Evolutionary conservation across 1,284 basidiomycete genomes (phyloP).

Genomic region (Tylopilus sp.): DNA sequence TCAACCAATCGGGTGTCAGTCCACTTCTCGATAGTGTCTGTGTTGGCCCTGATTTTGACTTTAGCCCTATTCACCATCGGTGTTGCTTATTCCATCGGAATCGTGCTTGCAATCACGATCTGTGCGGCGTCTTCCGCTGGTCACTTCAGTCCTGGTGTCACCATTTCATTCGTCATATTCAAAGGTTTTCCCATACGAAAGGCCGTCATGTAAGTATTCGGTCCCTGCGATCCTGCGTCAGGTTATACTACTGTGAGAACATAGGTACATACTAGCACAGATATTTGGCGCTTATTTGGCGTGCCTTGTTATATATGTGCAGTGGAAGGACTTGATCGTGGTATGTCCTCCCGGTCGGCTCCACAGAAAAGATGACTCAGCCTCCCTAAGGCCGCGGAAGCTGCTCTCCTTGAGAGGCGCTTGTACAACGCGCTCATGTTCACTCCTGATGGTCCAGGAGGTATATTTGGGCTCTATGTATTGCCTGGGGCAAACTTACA

Average conservation of each 20-base stretch:
- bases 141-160: conserved; percentile 61
- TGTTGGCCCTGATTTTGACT: conserved; percentile 2
- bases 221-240: not conserved
- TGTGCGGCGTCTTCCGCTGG: conserved; percentile 55
- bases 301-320: conserved; percentile 53
- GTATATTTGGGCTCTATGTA: conserved; percentile 56
- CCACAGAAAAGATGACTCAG: not conserved
- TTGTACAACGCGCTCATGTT: conserved; percentile 44
- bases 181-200: conserved; percentile 53
- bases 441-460: conserved; percentile 56
- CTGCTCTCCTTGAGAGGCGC: conserved; percentile 40
- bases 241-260: conserved; percentile 4
- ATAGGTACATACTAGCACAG: conserved; percentile 60
- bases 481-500: conserved; percentile 46
- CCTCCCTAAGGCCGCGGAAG: conserved; percentile 36
- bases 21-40: not conserved
- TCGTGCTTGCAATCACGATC: conserved; percentile 54
- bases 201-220: conserved; percentile 41
- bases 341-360: conserved; percentile 20
- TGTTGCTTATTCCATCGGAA: conserved; percentile 58
- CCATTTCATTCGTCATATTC: conserved; percentile 51
- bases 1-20: conserved; percentile 49
- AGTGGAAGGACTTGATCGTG: conserved; percentile 53
- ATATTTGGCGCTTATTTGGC: conserved; percentile 61
- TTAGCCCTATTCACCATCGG: conserved; percentile 60